These are phyloP conservation scores for Candida argentea DNA, from an alignment of 805 yeast genomes.

Conservation along the genomic window DNA sequence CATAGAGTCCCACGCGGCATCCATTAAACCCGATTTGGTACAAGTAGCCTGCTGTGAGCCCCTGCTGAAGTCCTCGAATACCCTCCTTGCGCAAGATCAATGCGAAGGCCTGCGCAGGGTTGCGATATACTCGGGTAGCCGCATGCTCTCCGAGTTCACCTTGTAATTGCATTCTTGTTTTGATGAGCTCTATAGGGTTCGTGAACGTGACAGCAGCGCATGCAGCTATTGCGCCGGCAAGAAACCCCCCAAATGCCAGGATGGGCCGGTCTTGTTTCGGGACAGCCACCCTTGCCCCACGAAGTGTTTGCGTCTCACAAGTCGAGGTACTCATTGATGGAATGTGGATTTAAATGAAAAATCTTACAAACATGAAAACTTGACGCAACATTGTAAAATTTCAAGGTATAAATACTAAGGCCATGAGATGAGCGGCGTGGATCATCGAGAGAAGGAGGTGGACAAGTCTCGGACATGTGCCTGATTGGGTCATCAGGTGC, in stretches of 20 bases:
- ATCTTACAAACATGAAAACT: too few relatives aligned
- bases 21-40: conserved; percentile 92
- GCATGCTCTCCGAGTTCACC: conserved; percentile 68
- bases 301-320: too few relatives aligned
- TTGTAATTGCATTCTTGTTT: conserved; percentile 93
- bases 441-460: too few relatives aligned
- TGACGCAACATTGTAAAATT: too few relatives aligned
- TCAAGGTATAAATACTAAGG: too few relatives aligned
- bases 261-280: too few relatives aligned
- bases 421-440: too few relatives aligned
- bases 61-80: conserved; percentile 77
- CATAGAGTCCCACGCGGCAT: conserved; percentile 88
- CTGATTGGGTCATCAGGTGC: too few relatives aligned
- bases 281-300: too few relatives aligned
- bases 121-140: conserved; percentile 52
- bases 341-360: too few relatives aligned
- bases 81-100: conserved; percentile 77
- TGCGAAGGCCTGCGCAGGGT: conserved; percentile 75
- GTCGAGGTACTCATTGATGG: too few relatives aligned
- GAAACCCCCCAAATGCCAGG: conserved; percentile 18
- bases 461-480: too few relatives aligned
- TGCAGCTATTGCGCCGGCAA: conserved; percentile 53
- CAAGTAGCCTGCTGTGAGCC: conserved; percentile 77
- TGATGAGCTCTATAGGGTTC: conserved; percentile 89
- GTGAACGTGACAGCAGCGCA: conserved; percentile 97